These are phyloP conservation scores for Gossypium aridum DNA, from an alignment of 441 rosid genomes.

Conservation along the genomic window DNA sequence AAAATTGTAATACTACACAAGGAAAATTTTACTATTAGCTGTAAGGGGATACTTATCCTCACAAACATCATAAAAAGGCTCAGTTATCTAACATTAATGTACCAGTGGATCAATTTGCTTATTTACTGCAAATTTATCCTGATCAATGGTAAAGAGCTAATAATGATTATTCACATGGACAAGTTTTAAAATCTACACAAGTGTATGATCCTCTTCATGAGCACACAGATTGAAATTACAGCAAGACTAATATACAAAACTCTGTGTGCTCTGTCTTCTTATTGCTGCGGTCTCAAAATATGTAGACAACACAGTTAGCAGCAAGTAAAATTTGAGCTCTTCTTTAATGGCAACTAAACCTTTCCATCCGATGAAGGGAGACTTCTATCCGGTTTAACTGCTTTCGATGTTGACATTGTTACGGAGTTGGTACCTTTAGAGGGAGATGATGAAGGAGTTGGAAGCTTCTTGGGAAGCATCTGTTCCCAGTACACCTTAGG, in stretches of 20 bases:
- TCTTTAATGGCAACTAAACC: slow-evolving; percentile 27
- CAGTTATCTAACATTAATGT: neutral
- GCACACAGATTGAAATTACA: neutral
- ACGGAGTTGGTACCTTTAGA: slow-evolving; percentile 80
- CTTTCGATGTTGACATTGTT: slow-evolving; percentile 33
- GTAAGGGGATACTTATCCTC: neutral
- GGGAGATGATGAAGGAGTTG: slow-evolving; percentile 70
- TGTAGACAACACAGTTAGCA: slow-evolving; percentile 16
- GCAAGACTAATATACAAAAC: slow-evolving; percentile 22
- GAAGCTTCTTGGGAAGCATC: slow-evolving; percentile 88
- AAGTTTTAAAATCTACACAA: neutral
- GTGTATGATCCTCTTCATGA: neutral
- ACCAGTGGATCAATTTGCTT: no score
- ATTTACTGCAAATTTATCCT: no score
- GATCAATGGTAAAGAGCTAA: neutral
- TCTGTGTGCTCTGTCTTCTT: slow-evolving; percentile 9
- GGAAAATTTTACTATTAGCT: neutral
- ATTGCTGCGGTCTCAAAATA: slow-evolving; percentile 1
- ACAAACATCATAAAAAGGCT: neutral
- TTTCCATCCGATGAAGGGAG: slow-evolving; percentile 50
- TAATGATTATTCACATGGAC: neutral
- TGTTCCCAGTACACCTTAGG: slow-evolving; percentile 63
- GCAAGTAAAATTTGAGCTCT: neutral
- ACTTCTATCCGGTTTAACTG: slow-evolving; percentile 22
- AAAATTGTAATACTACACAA: neutral